Evolutionary conservation across 2,329 filamentous ascomycete genomes (phyloP), one percentile per base, ranked within the genome.

Genomic region (Cordyceps cicadae): DNA sequence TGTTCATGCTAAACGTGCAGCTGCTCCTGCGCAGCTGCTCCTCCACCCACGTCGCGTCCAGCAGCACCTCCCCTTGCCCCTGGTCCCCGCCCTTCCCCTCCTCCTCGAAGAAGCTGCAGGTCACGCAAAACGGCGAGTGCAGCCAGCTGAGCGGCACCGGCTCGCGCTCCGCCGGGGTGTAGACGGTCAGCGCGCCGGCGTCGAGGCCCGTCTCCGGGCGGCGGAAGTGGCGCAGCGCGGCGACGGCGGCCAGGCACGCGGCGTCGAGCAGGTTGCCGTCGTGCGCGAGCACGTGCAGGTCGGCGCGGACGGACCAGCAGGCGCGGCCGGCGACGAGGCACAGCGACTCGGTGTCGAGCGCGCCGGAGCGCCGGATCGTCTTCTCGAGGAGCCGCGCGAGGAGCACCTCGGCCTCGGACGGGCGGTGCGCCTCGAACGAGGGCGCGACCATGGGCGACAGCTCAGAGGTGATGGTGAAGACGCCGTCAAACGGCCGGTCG

Each of bases 291-390:
- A 97, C 86, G 74, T 99, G 94, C 24, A 97, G 84, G 72, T 97
- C 93, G 21, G 90, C 92, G 62, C 93, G 87, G 64, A 99, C 82
- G 63, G 88, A 88, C 86, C 94, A 99, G 77, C 90, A 94, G 74
- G 95, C 96, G 63, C 89, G 81, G 8, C 90, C 92, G 12, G 94
- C 92, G 32, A 97, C 81, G 24, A 99, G 90, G 74, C 94, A 99
- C 50, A 99, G 82, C 4, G 92, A 96, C 75, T 99, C 94, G 39
- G 92, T 96, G 73, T 97, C 93, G 46, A 99, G 84, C 7, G 94
- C 93, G 67, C 89, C 89, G 1, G 92, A 96, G 63, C 94, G 87
- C 48, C 94, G 92, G 63, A 97, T 86, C 9, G 94, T 93, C 76
- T 96, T 96, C 74, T 99, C 94, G 21, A 99, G 86, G 48, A 94